These are phyloP conservation scores for Penicilliopsis zonata DNA, from an alignment of 495 filamentous ascomycete genomes.

Conservation along the genomic window DNA sequence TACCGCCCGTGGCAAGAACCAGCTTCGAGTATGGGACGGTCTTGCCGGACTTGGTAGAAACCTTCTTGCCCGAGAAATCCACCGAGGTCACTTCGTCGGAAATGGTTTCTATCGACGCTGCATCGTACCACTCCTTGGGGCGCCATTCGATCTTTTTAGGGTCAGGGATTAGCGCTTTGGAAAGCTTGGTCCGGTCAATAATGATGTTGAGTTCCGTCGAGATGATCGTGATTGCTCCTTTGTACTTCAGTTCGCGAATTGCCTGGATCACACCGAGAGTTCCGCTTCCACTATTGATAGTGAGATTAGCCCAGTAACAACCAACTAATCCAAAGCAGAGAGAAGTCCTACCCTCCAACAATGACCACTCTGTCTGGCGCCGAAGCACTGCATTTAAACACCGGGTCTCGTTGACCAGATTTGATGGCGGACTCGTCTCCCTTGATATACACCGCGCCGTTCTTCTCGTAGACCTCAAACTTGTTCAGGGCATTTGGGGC, in stretches of 20 bases:
- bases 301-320: not conserved
- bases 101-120: slow-evolving; percentile 59
- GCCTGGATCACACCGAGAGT: slow-evolving; percentile 68
- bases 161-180: slow-evolving; percentile 87
- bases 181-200: slow-evolving; percentile 91
- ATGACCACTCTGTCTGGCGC: slow-evolving; percentile 64
- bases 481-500: slow-evolving; percentile 70
- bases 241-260: slow-evolving; percentile 70
- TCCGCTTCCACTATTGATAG: slow-evolving; percentile 50
- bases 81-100: slow-evolving; percentile 64
- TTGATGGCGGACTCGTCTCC: slow-evolving; percentile 75
- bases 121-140: slow-evolving; percentile 62
- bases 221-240: slow-evolving; percentile 71
- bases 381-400: slow-evolving; percentile 57
- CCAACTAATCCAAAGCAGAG: not conserved
- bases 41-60: slow-evolving; percentile 59
- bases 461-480: slow-evolving; percentile 67
- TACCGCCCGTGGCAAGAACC: slow-evolving; percentile 77
- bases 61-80: slow-evolving; percentile 60
- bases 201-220: slow-evolving; percentile 73
- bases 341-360: slow-evolving; percentile 57
- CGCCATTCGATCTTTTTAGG: slow-evolving; percentile 63
- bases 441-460: slow-evolving; percentile 73
- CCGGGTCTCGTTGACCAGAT: slow-evolving; percentile 54
- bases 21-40: slow-evolving; percentile 73